phyloP scores from a whole-genome alignment of 768 basidiomycete species.

The Exsudoporus frostii region DNA sequence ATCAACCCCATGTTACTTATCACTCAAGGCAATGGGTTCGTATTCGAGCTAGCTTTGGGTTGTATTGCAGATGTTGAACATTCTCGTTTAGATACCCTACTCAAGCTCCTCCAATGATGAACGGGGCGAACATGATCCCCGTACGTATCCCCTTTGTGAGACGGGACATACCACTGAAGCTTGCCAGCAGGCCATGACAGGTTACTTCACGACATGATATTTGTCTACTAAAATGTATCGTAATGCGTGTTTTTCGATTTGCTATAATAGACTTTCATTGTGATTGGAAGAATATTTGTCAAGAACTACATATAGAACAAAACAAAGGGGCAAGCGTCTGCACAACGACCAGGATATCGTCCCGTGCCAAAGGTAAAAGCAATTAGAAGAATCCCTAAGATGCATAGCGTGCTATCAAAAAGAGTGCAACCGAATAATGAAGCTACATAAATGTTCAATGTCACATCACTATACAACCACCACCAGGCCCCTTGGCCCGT shows the following conservation, averaged over 20 bases:
- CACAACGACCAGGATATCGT: background rate
- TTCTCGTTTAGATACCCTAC: constrained; percentile 47
- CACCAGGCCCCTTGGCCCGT: constrained; percentile 60
- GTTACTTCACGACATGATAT: constrained; percentile 37
- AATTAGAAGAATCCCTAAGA: constrained; percentile 22
- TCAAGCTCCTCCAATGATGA: constrained; percentile 58
- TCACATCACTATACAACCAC: constrained; percentile 62
- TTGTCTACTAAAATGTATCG: constrained; percentile 21
- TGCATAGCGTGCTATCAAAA: constrained; percentile 12
- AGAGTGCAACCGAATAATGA: background rate
- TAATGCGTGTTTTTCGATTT: constrained; percentile 23
- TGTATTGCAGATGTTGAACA: constrained; percentile 2
- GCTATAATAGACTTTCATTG: constrained; percentile 24
- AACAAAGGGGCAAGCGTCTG: background rate
- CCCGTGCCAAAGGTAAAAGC: constrained; percentile 1
- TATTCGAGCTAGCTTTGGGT: background rate
- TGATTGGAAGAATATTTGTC: background rate
- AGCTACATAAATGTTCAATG: background rate
- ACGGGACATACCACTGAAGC: constrained; percentile 5
- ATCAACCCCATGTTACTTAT: constrained; percentile 81
- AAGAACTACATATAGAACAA: constrained; percentile 14
- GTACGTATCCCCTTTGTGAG: constrained; percentile 38
- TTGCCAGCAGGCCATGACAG: constrained; percentile 54
- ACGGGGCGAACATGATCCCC: constrained; percentile 58
- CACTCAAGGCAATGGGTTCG: constrained; percentile 69